Evolutionary conservation across 2,329 filamentous ascomycete genomes (phyloP).

Genomic region (Fusarium sp.): DNA sequence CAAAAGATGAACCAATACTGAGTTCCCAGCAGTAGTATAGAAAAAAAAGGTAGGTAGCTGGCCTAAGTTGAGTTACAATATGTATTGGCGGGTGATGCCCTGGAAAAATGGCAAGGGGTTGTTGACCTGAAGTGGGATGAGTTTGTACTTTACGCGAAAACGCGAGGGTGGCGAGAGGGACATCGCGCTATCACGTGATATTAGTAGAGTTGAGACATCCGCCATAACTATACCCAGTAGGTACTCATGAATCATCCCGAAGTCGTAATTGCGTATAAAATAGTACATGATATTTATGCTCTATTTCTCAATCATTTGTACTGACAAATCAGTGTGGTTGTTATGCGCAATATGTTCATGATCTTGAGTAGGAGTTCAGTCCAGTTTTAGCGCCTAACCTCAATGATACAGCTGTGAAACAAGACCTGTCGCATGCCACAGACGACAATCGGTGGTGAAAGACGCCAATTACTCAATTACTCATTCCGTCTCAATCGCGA

Average conservation of each 20-base stretch:
- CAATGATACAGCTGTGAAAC: conserved; percentile 10
- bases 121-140: conserved; percentile 35
- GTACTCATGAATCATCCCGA: no score
- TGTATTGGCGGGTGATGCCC: conserved; percentile 1
- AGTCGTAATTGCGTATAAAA: no score
- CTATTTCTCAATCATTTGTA: no score
- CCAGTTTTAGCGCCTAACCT: neutral
- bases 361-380: neutral
- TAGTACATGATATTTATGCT: no score
- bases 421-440: conserved; percentile 2
- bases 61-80: neutral
- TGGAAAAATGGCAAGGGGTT: conserved; percentile 1
- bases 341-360: neutral
- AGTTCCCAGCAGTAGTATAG: neutral
- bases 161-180: conserved; percentile 36
- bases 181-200: conserved; percentile 53
- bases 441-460: neutral
- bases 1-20: neutral
- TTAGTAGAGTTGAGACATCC: neutral
- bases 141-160: conserved; percentile 39
- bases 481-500: neutral
- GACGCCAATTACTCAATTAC: neutral
- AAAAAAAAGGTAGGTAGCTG: neutral
- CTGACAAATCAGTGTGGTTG: neutral
- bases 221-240: no score